Evolutionary conservation across 2,329 filamentous ascomycete genomes (phyloP), one percentile per base, ranked within the genome.

Genomic region (Xylariaceae sp.): DNA sequence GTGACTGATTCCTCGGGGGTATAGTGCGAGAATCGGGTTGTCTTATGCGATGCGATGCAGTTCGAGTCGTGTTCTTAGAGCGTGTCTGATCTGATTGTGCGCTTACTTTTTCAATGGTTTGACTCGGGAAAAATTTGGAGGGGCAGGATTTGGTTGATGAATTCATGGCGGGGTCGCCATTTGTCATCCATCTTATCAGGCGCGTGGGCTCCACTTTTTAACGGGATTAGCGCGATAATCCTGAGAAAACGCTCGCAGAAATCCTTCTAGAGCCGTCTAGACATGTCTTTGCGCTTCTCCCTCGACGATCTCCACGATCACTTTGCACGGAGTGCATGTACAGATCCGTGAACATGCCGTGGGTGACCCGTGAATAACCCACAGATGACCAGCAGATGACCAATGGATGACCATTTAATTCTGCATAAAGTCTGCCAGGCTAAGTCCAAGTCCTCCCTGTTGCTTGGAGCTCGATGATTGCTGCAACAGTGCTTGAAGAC

Each of bases 401-500:
- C 2, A 41, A 41, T 8, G 8, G 23, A 18, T 34, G 17, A 35
- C 18, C 54, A 35, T 48, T 64, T 60, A 72, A 59, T 75, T 76
- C 65, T 75, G 74, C 76, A 81, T 78, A 63, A 85, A 84, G 68
- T 83, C 80, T 35, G 80, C 75, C n/a, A 86, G 76, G 61, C 79
- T 83, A 35, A 85, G 70, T 15, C 74, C 75, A 50, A 77, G 68
- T 2, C 76, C 73, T 37, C 66, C 68, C 48, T 67, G 67, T 9
- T 69, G 59, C 13, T 67, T 75, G 60, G 70, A 64, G 47, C 68
- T 75, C 10, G 75, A 67, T 3, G 74, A 67, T 64, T 83, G 82
- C 52, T 79, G 78, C n/a, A 89, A 75, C 47, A 89, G 71, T 54
- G 85, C 84, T 69, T 87, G 83, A n/a, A 89, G 75, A 1, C 84